phyloP scores from a whole-genome alignment of 345 rosid species.

The Eucalyptus polyanthemos region DNA sequence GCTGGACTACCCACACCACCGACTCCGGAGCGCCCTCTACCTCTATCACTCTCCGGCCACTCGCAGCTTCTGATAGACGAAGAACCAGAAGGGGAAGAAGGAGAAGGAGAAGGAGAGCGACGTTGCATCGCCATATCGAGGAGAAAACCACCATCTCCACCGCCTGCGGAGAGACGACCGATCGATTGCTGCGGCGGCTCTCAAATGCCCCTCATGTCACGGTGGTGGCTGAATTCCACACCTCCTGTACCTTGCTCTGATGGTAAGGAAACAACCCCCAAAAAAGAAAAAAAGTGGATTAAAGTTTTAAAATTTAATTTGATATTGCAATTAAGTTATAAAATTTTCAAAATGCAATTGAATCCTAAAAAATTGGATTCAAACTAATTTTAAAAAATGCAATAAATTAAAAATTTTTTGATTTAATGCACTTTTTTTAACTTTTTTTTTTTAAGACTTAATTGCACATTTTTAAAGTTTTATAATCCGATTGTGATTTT shows the following conservation, averaged over 20 bases:
- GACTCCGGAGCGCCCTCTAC: slow-evolving; percentile 54
- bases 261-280: neutral
- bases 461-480: no score
- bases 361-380: no score
- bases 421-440: no score
- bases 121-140: neutral
- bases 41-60: slow-evolving; percentile 25
- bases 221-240: neutral
- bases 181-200: neutral
- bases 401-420: no score
- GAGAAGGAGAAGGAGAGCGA: neutral
- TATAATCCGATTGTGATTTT: accelerated
- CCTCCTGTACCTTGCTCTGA: neutral
- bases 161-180: neutral
- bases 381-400: no score
- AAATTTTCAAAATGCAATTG: no score
- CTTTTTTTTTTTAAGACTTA: accelerated
- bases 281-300: no score
- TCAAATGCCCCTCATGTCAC: neutral
- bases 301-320: no score
- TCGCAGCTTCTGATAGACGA: neutral
- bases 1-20: slow-evolving; percentile 84
- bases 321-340: no score
- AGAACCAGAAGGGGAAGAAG: neutral
- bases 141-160: neutral